Base-by-base conservation (phyloP, 2,329 filamentous ascomycete species). In the Grosmannia serpens region DNA sequence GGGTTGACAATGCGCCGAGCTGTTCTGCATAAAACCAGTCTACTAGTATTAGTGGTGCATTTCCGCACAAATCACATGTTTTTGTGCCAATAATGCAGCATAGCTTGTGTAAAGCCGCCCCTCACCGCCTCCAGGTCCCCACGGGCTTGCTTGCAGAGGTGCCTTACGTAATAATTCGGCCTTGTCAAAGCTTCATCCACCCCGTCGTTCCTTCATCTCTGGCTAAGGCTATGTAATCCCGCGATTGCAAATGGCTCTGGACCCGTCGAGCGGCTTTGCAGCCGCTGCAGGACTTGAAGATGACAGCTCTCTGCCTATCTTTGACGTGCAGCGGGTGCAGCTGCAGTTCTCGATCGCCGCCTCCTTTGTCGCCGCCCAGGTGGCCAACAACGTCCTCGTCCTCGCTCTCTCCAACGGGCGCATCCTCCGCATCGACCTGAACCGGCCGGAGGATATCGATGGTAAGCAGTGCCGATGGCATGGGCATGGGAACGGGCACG, bases 381-480 rank as follows among this genome's bases (percentile, higher is more conserved):
- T 97, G 58, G 91, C 92, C 63, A 97, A 99, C 73, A 96, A 99
- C 77, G 91, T 97, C 62, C 81, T 99, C 59, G 85, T 97, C 26
- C 79, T 99, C 56, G 94, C 94, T 47, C 81, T 99, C 44, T 92
- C 91, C 6, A 96, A 92, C 60, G 90, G 91, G 55, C 87, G 92
- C 65, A 94, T 99, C 63, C 77, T 99, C 60, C 85, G 94, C 61
- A 99, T 99, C 70, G 94, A 97, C 70, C 77, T 97, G 56, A 91
- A 96, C 71, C 89, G 87, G 67, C 88, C 94, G 7, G 89, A 91
- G 68, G 94, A 99, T 71, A 96, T 99, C 67, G 94, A 99, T 74
- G 89, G 86, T 89, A 71, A 63, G 74, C 55, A 17, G 44, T 22
- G 8, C 26, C 5, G n/a, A 54, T 10, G 4, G 29, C 20, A 24